A percentile compares a stretch with the other conserved stretches of the same genome.
Evolutionary conservation across 73 alveolate species (phyloP).

Genomic region (Tetrahymena malaccensis): DNA sequence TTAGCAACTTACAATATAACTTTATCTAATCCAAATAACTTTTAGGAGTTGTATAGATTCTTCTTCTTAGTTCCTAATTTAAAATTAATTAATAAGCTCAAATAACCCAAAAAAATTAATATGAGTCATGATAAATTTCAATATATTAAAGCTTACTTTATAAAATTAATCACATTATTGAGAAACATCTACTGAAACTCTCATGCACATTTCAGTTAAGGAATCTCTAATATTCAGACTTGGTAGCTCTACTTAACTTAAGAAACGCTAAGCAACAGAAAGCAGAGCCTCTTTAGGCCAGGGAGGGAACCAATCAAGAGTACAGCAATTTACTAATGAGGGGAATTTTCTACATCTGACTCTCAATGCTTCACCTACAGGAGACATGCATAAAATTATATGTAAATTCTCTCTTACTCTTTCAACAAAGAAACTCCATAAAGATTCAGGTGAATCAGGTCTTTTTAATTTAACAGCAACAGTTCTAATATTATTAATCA

Average conservation of each 20-base stretch:
- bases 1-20: constrained; percentile 50
- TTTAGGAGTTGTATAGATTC: constrained; percentile 64
- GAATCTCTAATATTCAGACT: constrained; percentile 2
- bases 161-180: constrained; percentile 11
- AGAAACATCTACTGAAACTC: constrained; percentile 14
- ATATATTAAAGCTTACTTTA: neutral
- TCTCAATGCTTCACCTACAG: constrained; percentile 92
- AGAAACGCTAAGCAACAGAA: constrained; percentile 54
- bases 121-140: no score
- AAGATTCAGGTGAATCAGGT: constrained; percentile 74
- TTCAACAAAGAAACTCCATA: constrained; percentile 77
- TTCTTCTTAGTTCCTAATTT: constrained; percentile 31
- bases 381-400: constrained; percentile 89
- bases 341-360: constrained; percentile 94
- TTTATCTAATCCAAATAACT: constrained; percentile 73
- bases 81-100: neutral
- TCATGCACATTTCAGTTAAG: constrained; percentile 52
- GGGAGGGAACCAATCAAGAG: constrained; percentile 91
- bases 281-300: constrained; percentile 97
- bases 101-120: neutral
- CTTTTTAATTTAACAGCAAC: constrained; percentile 65
- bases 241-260: constrained; percentile 20
- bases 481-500: constrained; percentile 72
- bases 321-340: constrained; percentile 90
- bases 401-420: constrained; percentile 87